phyloP scores from a whole-genome alignment of 768 basidiomycete species.

The Botryobasidium botryosum region DNA sequence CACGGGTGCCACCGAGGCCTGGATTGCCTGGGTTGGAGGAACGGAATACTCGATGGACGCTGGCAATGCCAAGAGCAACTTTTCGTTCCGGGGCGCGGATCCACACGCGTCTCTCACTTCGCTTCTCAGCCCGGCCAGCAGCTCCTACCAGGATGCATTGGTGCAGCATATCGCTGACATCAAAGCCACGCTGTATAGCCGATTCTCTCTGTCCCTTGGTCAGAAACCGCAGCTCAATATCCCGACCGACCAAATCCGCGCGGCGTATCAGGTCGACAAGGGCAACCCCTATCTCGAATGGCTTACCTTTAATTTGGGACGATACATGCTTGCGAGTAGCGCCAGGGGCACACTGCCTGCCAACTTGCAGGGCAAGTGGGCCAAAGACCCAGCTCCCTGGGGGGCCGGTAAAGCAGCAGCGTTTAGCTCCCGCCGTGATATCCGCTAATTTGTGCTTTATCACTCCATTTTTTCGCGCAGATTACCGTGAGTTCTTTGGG shows the following conservation, averaged over 20 bases:
- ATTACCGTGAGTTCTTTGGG: neutral
- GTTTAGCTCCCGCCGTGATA: neutral
- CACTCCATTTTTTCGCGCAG: neutral
- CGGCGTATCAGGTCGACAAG: slow-evolving; percentile 33
- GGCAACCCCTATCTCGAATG: slow-evolving; percentile 57
- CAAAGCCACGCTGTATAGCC: slow-evolving; percentile 20
- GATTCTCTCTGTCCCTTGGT: slow-evolving; percentile 42
- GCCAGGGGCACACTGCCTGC: slow-evolving; percentile 46
- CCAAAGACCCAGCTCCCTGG: slow-evolving; percentile 41
- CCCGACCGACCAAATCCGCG: slow-evolving; percentile 41
- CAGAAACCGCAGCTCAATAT: slow-evolving; percentile 33
- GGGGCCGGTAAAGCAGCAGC: slow-evolving; percentile 29
- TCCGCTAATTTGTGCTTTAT: neutral
- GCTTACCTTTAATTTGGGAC: slow-evolving; percentile 54
- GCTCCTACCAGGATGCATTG: slow-evolving; percentile 26
- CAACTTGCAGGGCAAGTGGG: slow-evolving; percentile 66
- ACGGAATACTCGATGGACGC: slow-evolving; percentile 51
- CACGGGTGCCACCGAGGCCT: slow-evolving; percentile 31
- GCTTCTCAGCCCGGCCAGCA: slow-evolving; percentile 19
- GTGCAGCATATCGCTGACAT: slow-evolving; percentile 37
- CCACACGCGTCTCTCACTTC: slow-evolving; percentile 33
- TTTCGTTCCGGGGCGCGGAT: slow-evolving; percentile 46
- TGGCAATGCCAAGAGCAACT: slow-evolving; percentile 36
- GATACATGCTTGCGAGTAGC: slow-evolving; percentile 47
- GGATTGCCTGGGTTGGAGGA: slow-evolving; percentile 59